These are phyloP conservation scores for Schwanniomyces sp. DNA, from an alignment of 805 yeast genomes.

Conservation along the genomic window DNA sequence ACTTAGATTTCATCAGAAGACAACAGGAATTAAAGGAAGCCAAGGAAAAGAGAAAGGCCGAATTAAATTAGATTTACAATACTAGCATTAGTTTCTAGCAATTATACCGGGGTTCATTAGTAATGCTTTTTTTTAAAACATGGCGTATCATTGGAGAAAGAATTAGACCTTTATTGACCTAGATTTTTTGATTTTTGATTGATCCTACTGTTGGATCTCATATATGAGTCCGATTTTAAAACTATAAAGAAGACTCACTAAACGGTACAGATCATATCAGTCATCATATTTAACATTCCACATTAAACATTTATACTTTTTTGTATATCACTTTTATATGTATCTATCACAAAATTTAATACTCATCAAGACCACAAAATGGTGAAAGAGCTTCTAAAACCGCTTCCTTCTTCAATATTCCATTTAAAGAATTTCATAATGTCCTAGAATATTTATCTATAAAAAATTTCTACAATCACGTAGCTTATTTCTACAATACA, in stretches of 20 bases:
- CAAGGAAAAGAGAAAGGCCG: constrained; percentile 42
- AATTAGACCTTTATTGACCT: not conserved
- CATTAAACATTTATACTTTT: not conserved
- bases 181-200: not conserved
- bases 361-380: not conserved
- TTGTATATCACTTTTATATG: not conserved
- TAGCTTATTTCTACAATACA: not conserved
- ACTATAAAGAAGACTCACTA: not conserved
- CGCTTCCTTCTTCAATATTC: too few relatives aligned
- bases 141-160: not conserved
- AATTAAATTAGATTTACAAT: constrained; percentile 8
- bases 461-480: too few relatives aligned
- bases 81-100: not conserved
- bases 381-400: too few relatives aligned
- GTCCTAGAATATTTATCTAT: too few relatives aligned
- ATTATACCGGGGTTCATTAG: not conserved
- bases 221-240: not conserved
- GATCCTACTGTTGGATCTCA: not conserved
- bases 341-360: not conserved
- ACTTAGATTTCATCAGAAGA: constrained; percentile 77
- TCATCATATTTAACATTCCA: not conserved
- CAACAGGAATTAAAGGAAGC: constrained; percentile 65
- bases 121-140: not conserved
- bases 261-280: not conserved
- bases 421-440: too few relatives aligned